Evolutionary conservation across 148 eudicot genomes (phyloP).

Genomic region (Pharnaceum exiguum): DNA sequence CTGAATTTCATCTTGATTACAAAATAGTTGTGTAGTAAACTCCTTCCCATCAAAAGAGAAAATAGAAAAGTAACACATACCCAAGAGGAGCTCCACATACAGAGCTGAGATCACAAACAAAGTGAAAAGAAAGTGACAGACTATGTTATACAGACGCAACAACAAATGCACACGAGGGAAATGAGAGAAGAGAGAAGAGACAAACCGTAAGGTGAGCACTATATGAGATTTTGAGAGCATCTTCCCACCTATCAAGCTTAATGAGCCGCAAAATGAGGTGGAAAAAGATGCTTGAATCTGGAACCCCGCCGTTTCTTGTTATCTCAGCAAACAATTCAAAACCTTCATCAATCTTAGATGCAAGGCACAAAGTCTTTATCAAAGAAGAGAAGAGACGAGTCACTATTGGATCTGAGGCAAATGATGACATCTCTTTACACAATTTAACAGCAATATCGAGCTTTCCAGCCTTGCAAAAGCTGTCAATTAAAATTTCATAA

Average conservation of each 20-base stretch:
- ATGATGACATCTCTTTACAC: conserved; percentile 54
- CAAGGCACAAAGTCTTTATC: conserved; percentile 64
- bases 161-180: background rate
- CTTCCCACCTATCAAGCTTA: conserved; percentile 67
- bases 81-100: background rate
- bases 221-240: conserved; percentile 71
- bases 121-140: no score
- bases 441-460: conserved; percentile 65
- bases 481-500: conserved; percentile 68
- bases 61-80: background rate
- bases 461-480: conserved; percentile 74
- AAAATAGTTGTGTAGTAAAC: no score
- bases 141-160: no score
- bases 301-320: conserved; percentile 53
- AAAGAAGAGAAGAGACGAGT: conserved; percentile 47
- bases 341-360: conserved; percentile 63
- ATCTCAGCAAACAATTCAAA: conserved; percentile 61
- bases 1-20: no score
- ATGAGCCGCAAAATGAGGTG: conserved; percentile 64
- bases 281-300: conserved; percentile 44
- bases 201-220: conserved; percentile 62
- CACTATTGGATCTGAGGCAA: conserved; percentile 26
- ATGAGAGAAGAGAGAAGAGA: conserved; percentile 4
- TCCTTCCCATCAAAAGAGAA: background rate
- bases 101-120: background rate